Percentiles rank a stretch among this genome's conserved stretches.
Evolutionary conservation across 257 asterid genomes (phyloP).

Genomic region (Ligustrum vulgare): DNA sequence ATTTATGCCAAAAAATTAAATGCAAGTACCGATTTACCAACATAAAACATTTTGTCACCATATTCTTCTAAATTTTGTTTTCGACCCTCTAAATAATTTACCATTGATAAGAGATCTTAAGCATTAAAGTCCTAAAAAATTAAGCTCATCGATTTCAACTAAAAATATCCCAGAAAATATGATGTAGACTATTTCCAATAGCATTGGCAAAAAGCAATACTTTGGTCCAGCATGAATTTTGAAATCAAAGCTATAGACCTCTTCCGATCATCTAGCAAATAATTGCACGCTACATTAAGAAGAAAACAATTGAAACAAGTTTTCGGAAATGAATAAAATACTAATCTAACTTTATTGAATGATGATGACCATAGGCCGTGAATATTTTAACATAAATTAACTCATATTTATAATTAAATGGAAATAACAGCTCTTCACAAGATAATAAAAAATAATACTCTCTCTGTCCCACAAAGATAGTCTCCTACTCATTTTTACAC

Average conservation of each 20-base stretch:
- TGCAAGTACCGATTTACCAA: slow-evolving; percentile 4
- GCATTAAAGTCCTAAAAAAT: background rate
- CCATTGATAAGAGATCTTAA: background rate
- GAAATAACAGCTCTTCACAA: no score
- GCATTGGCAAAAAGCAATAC: background rate
- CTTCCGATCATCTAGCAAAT: background rate
- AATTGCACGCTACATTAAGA: background rate
- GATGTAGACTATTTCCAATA: background rate
- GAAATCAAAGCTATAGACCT: background rate
- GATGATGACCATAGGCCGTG: no score
- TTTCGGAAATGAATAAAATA: no score
- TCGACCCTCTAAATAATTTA: background rate
- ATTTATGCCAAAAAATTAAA: background rate
- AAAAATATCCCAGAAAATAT: background rate
- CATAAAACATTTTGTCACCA: background rate
- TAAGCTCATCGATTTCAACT: background rate
- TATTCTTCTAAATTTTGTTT: background rate
- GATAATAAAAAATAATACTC: no score
- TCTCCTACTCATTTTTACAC: no score
- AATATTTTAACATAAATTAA: no score
- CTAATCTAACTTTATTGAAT: no score
- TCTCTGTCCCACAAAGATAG: no score
- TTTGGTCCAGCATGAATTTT: background rate
- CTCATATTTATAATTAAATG: no score
- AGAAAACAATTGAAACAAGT: no score